phyloP scores from a whole-genome alignment of 2,329 filamentous ascomycete genomes.

The Hypomyces perniciosus region DNA sequence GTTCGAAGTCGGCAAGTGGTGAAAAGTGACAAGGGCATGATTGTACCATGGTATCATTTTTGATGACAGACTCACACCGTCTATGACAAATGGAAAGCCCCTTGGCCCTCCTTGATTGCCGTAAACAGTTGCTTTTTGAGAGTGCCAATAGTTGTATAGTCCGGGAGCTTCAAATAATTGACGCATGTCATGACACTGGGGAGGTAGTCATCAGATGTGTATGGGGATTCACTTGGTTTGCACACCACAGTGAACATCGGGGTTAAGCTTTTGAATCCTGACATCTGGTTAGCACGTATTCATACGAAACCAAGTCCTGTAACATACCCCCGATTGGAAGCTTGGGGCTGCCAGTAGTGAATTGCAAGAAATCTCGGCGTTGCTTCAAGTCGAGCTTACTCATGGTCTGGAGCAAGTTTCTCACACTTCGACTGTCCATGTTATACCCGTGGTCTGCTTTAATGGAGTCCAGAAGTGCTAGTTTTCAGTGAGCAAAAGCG shows the following conservation, averaged over 20 bases:
- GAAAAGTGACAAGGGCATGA: not conserved
- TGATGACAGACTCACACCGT: not conserved
- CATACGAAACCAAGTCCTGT: not conserved
- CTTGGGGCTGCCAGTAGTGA: constrained; percentile 96
- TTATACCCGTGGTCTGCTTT: constrained; percentile 99
- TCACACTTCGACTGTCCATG: constrained; percentile 94
- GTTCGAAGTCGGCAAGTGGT: not conserved
- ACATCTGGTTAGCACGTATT: constrained; percentile 25
- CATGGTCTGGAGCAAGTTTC: constrained; percentile 90
- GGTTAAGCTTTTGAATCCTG: constrained; percentile 93
- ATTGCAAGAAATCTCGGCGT: constrained; percentile 91
- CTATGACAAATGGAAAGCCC: constrained; percentile 92
- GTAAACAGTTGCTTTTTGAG: constrained; percentile 73
- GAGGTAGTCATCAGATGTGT: constrained; percentile 93
- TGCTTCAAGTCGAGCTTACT: constrained; percentile 70
- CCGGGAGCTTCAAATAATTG: constrained; percentile 96
- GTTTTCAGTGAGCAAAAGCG: constrained; percentile 13
- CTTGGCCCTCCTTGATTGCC: constrained; percentile 92
- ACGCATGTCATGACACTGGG: constrained; percentile 99
- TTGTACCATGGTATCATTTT: not conserved
- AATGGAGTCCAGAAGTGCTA: constrained; percentile 93
- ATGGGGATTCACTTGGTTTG: constrained; percentile 94
- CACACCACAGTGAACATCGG: constrained; percentile 99
- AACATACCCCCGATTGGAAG: constrained; percentile 86
- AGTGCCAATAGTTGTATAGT: constrained; percentile 75